These are phyloP conservation scores for Orbilia brochopaga DNA, from an alignment of 2,329 filamentous ascomycete species.

Conservation along the genomic window DNA sequence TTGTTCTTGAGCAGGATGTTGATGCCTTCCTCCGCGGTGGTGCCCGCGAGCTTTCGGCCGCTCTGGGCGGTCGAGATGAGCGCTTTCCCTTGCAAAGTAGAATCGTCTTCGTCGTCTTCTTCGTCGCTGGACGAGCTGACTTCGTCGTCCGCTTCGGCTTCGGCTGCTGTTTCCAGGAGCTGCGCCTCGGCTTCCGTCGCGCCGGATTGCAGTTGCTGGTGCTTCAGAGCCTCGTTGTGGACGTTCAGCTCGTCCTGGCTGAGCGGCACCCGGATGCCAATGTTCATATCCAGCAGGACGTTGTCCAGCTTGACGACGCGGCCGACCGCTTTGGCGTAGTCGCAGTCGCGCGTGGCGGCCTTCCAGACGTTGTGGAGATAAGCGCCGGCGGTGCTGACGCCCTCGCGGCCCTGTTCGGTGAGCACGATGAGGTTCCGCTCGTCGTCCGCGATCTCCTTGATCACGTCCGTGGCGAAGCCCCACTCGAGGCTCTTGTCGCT, in stretches of 20 bases:
- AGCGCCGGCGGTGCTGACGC: conserved; percentile 68
- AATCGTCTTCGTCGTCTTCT: conserved; percentile 70
- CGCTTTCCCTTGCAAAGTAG: conserved; percentile 87
- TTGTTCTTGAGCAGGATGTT: conserved; percentile 88
- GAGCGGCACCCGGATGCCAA: conserved; percentile 69
- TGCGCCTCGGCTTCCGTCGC: conserved; percentile 70
- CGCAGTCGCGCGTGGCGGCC: conserved; percentile 54
- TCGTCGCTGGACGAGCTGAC: conserved; percentile 80
- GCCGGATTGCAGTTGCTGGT: conserved; percentile 82
- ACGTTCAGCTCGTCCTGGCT: conserved; percentile 76
- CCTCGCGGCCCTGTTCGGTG: conserved; percentile 70
- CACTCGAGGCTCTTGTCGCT: conserved; percentile 90
- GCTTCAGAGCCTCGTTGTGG: conserved; percentile 92
- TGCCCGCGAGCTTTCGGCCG: conserved; percentile 19
- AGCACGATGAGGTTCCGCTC: conserved; percentile 83
- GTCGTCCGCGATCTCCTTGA: conserved; percentile 76
- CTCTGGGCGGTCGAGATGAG: conserved; percentile 85
- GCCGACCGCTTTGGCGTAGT: conserved; percentile 11
- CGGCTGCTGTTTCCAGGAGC: conserved; percentile 62
- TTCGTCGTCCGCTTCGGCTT: conserved; percentile 80
- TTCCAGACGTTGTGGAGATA: conserved; percentile 82
- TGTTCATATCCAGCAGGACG: conserved; percentile 67
- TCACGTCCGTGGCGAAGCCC: conserved; percentile 86
- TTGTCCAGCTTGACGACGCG: conserved; percentile 57
- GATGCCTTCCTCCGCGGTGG: conserved; percentile 80